Evolutionary conservation across 1,139 yeast species (phyloP).

Genomic region (Kodamaea derodonti): DNA sequence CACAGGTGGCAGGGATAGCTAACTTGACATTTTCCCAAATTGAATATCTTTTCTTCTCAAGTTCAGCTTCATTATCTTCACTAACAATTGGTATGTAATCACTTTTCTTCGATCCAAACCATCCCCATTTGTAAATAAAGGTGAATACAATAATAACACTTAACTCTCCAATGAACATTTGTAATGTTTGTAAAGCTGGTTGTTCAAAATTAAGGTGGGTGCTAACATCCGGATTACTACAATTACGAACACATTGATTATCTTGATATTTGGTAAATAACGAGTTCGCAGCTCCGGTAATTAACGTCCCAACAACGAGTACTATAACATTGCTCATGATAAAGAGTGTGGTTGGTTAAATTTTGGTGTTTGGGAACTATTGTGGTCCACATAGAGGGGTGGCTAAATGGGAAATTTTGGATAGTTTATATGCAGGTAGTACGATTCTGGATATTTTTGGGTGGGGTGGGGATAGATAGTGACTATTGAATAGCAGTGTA

Average conservation of each 20-base stretch:
- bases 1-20: conserved; percentile 68
- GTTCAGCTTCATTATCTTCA: conserved; percentile 1
- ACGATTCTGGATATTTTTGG: not conserved
- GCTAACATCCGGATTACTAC: conserved; percentile 41
- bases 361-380: conserved; percentile 1
- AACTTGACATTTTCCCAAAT: conserved; percentile 26
- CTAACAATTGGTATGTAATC: conserved; percentile 16
- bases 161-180: conserved; percentile 77
- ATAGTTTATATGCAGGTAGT: not conserved
- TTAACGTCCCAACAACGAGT: conserved; percentile 49
- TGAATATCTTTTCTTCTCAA: conserved; percentile 9
- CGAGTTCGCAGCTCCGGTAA: conserved; percentile 74
- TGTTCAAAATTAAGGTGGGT: conserved; percentile 57
- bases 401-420: not conserved
- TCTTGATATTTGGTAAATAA: conserved; percentile 75
- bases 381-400: not conserved
- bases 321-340: conserved; percentile 1
- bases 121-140: conserved; percentile 21
- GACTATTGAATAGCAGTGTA: too few species aligned
- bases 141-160: conserved; percentile 47
- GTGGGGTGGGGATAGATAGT: too few species aligned
- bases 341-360: too few species aligned
- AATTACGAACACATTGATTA: conserved; percentile 64
- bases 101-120: conserved; percentile 9
- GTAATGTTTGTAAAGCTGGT: conserved; percentile 76